These are phyloP conservation scores for Thelonectria olida DNA, from an alignment of 2,329 filamentous ascomycete genomes.

Conservation along the genomic window DNA sequence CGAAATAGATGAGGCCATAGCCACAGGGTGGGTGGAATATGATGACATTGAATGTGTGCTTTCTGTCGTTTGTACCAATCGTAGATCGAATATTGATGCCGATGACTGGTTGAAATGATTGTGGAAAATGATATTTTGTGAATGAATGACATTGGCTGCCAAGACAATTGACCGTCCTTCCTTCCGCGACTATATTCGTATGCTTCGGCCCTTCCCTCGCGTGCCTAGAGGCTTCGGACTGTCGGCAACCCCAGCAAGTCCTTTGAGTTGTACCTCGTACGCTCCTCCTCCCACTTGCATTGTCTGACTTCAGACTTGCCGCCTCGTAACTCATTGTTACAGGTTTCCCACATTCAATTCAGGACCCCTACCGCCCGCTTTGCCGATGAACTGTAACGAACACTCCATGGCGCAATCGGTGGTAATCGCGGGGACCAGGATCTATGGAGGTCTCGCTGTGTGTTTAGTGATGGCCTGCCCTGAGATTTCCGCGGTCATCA, in stretches of 20 bases:
- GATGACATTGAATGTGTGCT: background rate
- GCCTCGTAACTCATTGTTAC: slow-evolving; percentile 15
- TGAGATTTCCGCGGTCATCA: background rate
- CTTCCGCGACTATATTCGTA: background rate
- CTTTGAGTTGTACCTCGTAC: background rate
- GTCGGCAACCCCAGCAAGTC: background rate
- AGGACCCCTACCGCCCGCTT: slow-evolving; percentile 6
- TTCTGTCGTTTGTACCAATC: background rate
- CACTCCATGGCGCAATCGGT: slow-evolving; percentile 34
- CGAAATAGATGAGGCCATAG: background rate
- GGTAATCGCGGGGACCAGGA: slow-evolving; percentile 37
- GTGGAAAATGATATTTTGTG: background rate
- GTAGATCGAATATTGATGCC: background rate
- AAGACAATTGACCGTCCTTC: background rate
- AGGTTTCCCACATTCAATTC: slow-evolving; percentile 11
- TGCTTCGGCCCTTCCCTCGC: background rate
- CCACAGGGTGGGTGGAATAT: background rate
- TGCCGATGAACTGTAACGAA: slow-evolving; percentile 12
- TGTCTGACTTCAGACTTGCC: no score
- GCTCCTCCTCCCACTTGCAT: no score
- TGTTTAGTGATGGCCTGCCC: background rate
- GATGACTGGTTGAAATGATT: background rate
- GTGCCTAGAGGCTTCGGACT: slow-evolving; percentile 7
- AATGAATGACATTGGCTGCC: background rate
- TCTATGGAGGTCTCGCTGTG: background rate